phyloP scores from a whole-genome alignment of 768 basidiomycete species.

The Polyporus arcularius region DNA sequence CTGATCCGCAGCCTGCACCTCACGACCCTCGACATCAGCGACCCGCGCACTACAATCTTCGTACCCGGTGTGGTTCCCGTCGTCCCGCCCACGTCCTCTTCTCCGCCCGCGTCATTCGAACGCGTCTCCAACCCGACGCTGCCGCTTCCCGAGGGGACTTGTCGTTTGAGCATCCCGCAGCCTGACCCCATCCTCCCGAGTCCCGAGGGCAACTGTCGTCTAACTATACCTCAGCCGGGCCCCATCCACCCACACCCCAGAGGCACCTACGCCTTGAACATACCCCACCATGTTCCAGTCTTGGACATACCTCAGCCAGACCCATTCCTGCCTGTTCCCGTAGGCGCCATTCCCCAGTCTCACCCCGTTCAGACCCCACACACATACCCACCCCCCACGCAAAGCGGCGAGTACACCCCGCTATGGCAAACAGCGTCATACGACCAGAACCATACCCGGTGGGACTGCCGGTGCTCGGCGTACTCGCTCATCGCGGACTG shows the following conservation, averaged over 20 bases:
- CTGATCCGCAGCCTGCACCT: conserved; percentile 62
- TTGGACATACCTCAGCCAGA: not conserved
- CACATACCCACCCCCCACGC: not conserved
- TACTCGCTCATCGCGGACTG: conserved; percentile 54
- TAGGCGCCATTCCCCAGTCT: too few species aligned
- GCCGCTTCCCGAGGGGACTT: conserved; percentile 25
- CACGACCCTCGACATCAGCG: conserved; percentile 57
- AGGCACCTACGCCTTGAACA: too few species aligned
- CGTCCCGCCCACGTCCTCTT: not conserved
- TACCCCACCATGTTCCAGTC: too few species aligned
- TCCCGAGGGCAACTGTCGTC: too few species aligned
- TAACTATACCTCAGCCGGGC: too few species aligned
- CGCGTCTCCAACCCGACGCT: conserved; percentile 63
- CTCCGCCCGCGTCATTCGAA: conserved; percentile 31
- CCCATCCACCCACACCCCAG: too few species aligned
- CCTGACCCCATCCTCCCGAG: too few species aligned
- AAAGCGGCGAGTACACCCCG: not conserved
- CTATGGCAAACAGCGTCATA: not conserved
- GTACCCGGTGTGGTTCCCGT: conserved; percentile 8
- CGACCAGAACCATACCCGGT: not conserved
- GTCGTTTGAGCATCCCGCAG: not conserved
- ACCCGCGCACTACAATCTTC: conserved; percentile 38
- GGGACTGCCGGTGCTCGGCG: conserved; percentile 29
- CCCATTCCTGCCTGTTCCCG: too few species aligned
- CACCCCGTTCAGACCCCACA: too few species aligned